Evolutionary conservation across 306 rosid species (phyloP).

Genomic region (Dicorynia guianensis): DNA sequence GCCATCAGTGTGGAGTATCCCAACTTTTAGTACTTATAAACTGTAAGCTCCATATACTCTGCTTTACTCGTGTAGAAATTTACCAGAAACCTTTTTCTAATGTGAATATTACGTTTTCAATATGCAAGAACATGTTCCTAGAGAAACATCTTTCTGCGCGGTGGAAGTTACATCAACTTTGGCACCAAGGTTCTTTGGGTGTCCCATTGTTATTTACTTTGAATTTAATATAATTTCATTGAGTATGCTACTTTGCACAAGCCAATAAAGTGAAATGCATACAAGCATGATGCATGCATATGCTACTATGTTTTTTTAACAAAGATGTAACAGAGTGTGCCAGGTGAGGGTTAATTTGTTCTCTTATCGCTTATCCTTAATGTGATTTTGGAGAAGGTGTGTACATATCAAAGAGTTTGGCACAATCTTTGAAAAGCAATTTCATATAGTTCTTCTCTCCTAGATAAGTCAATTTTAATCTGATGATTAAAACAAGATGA

Average conservation of each 20-base stretch:
- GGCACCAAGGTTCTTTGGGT: not conserved
- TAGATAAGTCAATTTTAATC: not conserved
- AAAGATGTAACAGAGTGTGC: not conserved
- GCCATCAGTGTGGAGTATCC: not conserved
- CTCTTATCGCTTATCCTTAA: slow-evolving; percentile 6
- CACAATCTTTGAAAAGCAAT: not conserved
- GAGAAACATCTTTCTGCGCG: slow-evolving; percentile 4
- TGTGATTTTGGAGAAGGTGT: not conserved
- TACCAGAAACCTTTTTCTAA: not conserved
- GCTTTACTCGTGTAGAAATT: not conserved
- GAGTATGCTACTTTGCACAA: slow-evolving; percentile 23
- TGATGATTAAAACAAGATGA: not conserved
- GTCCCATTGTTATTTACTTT: not conserved
- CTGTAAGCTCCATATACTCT: not conserved
- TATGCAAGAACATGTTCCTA: not conserved
- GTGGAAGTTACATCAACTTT: slow-evolving; percentile 27
- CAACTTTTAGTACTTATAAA: not conserved
- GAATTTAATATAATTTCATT: slow-evolving; percentile 11
- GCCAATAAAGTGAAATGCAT: slow-evolving; percentile 20
- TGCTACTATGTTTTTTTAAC: slow-evolving; percentile 15
- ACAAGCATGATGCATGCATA: not conserved
- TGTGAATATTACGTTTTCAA: slow-evolving; percentile 9
- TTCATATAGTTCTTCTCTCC: not conserved
- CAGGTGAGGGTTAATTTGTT: not conserved
- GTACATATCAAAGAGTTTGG: not conserved